phyloP scores from a whole-genome alignment of 306 rosid species.

The Cucumis cinereus region DNA sequence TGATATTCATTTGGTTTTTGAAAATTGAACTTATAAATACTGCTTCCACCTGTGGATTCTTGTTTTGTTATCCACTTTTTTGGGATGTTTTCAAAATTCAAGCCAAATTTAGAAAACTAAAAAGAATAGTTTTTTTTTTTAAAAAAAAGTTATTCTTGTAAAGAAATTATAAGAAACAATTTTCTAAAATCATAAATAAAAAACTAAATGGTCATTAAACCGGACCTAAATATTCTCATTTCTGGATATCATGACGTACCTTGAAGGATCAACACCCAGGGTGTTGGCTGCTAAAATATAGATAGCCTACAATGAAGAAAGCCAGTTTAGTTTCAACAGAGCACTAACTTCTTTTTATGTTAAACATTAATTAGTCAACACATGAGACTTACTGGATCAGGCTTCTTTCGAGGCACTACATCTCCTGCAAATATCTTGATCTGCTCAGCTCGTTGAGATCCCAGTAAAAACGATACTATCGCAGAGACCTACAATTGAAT shows the following conservation, averaged over 20 bases:
- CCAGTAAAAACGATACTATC: conserved; percentile 76
- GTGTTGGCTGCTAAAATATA: conserved; percentile 75
- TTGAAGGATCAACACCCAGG: conserved; percentile 73
- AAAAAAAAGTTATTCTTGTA: too few species aligned
- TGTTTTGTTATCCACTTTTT: too few species aligned
- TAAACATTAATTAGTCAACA: not conserved
- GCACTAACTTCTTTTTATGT: not conserved
- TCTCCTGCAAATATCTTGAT: conserved; percentile 95
- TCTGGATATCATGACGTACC: conserved; percentile 32
- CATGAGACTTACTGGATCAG: conserved; percentile 65
- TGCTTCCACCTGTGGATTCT: too few species aligned
- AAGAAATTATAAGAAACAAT: too few species aligned
- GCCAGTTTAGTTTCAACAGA: conserved; percentile 5
- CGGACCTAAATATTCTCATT: not conserved
- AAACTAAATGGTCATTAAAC: not conserved
- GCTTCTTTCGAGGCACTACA: conserved; percentile 96
- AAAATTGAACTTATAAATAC: too few species aligned
- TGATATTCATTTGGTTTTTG: too few species aligned
- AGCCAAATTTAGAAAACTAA: too few species aligned
- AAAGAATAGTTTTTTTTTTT: too few species aligned
- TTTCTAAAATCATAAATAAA: too few species aligned
- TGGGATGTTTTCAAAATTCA: too few species aligned
- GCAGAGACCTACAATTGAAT: conserved; percentile 73
- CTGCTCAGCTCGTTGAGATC: conserved; percentile 80
- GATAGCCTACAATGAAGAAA: conserved; percentile 64